Conservation (phyloP, 495 filamentous ascomycete genomes). For the Penicillium subrubescens region DNA sequence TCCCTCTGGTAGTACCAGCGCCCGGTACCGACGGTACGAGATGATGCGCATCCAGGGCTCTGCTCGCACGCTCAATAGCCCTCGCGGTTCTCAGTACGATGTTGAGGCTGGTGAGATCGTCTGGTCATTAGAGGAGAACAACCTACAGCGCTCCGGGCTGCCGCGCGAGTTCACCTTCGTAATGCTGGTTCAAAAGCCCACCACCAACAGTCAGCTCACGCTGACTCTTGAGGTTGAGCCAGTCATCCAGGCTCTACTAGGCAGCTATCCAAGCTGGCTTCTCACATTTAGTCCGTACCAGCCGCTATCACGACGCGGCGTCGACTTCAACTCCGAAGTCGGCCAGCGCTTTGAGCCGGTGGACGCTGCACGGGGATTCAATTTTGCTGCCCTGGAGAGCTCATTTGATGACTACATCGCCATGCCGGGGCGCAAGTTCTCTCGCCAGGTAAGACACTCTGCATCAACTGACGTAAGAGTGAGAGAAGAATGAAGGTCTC, state of each 20-base stretch:
- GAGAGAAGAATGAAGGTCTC: not conserved
- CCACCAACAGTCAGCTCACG: conserved; percentile 28
- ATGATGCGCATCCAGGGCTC: conserved; percentile 60
- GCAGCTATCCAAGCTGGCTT: conserved; percentile 38
- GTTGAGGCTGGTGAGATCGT: conserved; percentile 49
- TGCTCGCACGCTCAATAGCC: conserved; percentile 41
- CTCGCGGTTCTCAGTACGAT: conserved; percentile 36
- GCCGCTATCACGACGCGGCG: conserved; percentile 26
- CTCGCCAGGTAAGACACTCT: conserved; percentile 30
- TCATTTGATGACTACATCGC: conserved; percentile 46
- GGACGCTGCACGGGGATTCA: conserved; percentile 35
- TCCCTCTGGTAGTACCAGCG: conserved; percentile 42
- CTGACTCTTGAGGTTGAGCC: conserved; percentile 45
- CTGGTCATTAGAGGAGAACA: conserved; percentile 57
- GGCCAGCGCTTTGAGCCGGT: conserved; percentile 45
- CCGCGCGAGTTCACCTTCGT: conserved; percentile 60
- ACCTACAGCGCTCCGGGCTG: conserved; percentile 50
- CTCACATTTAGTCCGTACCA: conserved; percentile 32
- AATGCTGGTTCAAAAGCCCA: conserved; percentile 49
- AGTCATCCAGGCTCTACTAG: conserved; percentile 36
- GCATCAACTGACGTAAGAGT: not conserved
- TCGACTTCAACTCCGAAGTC: conserved; percentile 39
- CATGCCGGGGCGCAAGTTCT: conserved; percentile 42
- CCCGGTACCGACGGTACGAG: conserved; percentile 48
- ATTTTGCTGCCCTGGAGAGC: conserved; percentile 42